Conservation (phyloP, 2,329 filamentous ascomycete genomes). For the Phialemonium atrogriseum region DNA sequence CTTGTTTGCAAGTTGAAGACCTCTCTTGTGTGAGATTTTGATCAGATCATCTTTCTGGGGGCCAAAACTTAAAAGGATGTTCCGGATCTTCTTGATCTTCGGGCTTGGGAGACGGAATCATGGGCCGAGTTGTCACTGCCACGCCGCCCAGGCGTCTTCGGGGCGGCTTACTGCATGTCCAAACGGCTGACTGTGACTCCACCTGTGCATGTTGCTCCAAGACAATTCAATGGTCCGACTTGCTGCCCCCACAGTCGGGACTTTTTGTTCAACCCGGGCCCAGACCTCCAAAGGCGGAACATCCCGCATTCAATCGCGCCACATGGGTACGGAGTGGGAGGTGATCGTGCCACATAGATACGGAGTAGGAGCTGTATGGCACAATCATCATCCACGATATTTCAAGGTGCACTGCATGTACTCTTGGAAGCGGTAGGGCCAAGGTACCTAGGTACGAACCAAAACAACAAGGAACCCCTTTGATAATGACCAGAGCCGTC, state of each 20-base stretch:
- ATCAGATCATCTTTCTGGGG: too few relatives aligned
- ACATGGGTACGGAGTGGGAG: neutral
- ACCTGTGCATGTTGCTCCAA: neutral
- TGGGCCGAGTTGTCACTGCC: too few relatives aligned
- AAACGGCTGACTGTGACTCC: too few relatives aligned
- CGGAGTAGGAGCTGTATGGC: too few relatives aligned
- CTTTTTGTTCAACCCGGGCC: neutral
- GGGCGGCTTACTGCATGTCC: too few relatives aligned
- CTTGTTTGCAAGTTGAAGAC: too few relatives aligned
- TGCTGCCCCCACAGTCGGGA: constrained; percentile 3
- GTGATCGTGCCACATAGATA: too few relatives aligned
- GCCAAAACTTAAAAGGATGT: too few relatives aligned
- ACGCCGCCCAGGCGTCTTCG: too few relatives aligned
- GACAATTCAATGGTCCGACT: neutral
- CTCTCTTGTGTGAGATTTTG: too few relatives aligned
- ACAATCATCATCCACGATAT: neutral
- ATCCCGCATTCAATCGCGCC: neutral
- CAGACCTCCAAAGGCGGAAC: neutral
- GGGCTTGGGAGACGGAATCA: too few relatives aligned
- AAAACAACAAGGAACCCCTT: neutral
- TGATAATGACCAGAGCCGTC: constrained; percentile 2
- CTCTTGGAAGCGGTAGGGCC: neutral
- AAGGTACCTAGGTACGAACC: neutral
- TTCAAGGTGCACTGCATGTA: neutral
- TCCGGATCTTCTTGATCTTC: too few relatives aligned